Evolutionary conservation across 179 eudicot species (phyloP).

Genomic region (Actinidia polygama): DNA sequence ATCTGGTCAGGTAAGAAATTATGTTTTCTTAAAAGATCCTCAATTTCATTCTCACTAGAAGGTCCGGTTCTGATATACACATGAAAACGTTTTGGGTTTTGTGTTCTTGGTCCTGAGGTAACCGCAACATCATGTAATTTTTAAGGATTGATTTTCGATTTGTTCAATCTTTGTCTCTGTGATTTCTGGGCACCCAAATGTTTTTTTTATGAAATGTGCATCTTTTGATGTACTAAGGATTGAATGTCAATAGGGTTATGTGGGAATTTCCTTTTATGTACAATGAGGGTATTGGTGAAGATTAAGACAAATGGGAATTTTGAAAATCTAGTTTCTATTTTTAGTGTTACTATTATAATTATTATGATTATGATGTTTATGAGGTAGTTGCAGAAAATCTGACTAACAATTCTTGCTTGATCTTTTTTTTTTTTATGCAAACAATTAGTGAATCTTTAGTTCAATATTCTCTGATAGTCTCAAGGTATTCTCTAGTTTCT

Average conservation of each 20-base stretch:
- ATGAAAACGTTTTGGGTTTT: too few relatives aligned
- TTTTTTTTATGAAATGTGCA: background rate
- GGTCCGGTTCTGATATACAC: too few relatives aligned
- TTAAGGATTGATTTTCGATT: too few relatives aligned
- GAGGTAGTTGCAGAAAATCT: constrained; percentile 32
- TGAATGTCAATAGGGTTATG: background rate
- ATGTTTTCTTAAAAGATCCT: background rate
- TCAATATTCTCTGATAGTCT: constrained; percentile 66
- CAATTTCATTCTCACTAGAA: too few relatives aligned
- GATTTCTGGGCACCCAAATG: background rate
- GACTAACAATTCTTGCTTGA: constrained; percentile 17
- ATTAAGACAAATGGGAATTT: constrained; percentile 40
- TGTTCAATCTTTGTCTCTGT: too few relatives aligned
- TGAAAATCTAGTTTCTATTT: constrained; percentile 20
- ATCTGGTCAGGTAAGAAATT: constrained; percentile 74
- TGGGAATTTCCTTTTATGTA: background rate
- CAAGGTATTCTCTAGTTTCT: constrained; percentile 50
- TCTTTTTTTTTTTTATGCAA: background rate
- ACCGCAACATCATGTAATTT: too few relatives aligned
- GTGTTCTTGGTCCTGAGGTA: too few relatives aligned
- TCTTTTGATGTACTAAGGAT: constrained; percentile 30
- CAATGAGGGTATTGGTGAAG: constrained; percentile 41
- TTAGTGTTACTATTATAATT: too few relatives aligned
- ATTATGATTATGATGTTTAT: constrained; percentile 11
- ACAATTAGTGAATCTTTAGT: background rate